Conservation (phyloP, 805 yeast genomes). For the Kazachstania martiniae region DNA sequence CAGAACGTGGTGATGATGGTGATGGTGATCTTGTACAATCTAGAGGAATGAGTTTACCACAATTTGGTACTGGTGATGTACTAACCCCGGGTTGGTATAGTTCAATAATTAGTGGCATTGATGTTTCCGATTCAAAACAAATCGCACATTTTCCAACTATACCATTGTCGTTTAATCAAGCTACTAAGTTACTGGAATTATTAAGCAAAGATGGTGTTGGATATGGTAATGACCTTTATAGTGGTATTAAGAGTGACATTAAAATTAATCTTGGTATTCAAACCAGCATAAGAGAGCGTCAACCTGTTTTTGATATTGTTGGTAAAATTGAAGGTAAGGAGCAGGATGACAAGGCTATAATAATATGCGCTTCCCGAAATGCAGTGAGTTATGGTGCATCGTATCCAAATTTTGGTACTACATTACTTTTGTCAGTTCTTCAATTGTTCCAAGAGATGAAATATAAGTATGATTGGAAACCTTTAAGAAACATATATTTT, state of each 20-base stretch:
- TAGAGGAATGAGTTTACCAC: slow-evolving; percentile 45
- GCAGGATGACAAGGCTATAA: slow-evolving; percentile 58
- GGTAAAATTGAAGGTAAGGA: slow-evolving; percentile 75
- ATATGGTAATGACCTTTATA: slow-evolving; percentile 10
- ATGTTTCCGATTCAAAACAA: slow-evolving; percentile 37
- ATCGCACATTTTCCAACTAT: slow-evolving; percentile 67
- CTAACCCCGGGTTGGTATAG: slow-evolving; percentile 61
- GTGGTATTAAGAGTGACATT: slow-evolving; percentile 14
- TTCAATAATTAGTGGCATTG: slow-evolving; percentile 34
- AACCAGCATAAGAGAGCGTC: slow-evolving; percentile 40
- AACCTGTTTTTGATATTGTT: slow-evolving; percentile 66
- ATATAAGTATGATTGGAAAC: slow-evolving; percentile 63
- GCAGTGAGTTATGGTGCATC: slow-evolving; percentile 66
- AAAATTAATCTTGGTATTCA: slow-evolving; percentile 27
- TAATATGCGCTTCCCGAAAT: slow-evolving; percentile 80
- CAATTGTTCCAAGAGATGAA: slow-evolving; percentile 56
- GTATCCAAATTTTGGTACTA: slow-evolving; percentile 64
- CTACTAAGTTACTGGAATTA: slow-evolving; percentile 29
- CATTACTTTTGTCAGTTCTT: slow-evolving; percentile 58
- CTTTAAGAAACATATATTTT: slow-evolving; percentile 72
- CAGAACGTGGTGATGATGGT: slow-evolving; percentile 30
- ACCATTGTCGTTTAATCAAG: slow-evolving; percentile 71
- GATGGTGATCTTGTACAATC: slow-evolving; percentile 27
- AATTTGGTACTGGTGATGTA: slow-evolving; percentile 65
- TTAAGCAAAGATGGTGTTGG: slow-evolving; percentile 22